Percentiles rank a stretch among this genome's conserved stretches.
Conservation (phyloP, 192 early-diverging fungal species). For the Umbelopsis ramanniana region DNA sequence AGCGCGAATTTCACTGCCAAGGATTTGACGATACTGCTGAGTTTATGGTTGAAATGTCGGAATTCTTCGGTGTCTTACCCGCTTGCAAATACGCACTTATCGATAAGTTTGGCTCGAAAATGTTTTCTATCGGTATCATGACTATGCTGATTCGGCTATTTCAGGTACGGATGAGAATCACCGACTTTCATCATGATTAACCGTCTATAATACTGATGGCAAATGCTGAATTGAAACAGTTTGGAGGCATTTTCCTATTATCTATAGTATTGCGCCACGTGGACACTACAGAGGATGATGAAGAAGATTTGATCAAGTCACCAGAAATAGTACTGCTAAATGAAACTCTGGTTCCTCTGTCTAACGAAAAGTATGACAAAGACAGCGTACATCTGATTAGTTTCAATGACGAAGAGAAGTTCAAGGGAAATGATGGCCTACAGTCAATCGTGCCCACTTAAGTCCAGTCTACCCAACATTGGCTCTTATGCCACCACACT, state of each 20-base stretch:
- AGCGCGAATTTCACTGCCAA: constrained; percentile 8
- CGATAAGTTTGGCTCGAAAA: not conserved
- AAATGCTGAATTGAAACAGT: not conserved
- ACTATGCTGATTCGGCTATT: constrained; percentile 5
- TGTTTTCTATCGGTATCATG: constrained; percentile 16
- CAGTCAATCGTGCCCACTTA: not conserved
- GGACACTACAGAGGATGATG: not conserved
- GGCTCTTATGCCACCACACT: no score
- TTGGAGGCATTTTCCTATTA: constrained; percentile 13
- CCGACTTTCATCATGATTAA: not conserved
- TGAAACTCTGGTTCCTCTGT: not conserved
- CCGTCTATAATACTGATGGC: not conserved
- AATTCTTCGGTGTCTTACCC: not conserved
- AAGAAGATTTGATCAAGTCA: not conserved
- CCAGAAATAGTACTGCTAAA: not conserved
- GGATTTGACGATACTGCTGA: not conserved
- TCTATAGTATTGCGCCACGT: not conserved
- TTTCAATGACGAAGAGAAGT: not conserved
- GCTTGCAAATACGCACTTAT: not conserved
- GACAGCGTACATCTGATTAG: not conserved
- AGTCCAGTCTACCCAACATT: not conserved
- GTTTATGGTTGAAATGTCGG: constrained; percentile 6
- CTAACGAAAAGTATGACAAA: not conserved
- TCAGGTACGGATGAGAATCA: not conserved
- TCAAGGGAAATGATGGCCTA: not conserved